Percentiles rank a stretch among this genome's conserved stretches.
Conservation (phyloP, 2,329 filamentous ascomycete genomes). For the Fonsecaea multimorphosa region DNA sequence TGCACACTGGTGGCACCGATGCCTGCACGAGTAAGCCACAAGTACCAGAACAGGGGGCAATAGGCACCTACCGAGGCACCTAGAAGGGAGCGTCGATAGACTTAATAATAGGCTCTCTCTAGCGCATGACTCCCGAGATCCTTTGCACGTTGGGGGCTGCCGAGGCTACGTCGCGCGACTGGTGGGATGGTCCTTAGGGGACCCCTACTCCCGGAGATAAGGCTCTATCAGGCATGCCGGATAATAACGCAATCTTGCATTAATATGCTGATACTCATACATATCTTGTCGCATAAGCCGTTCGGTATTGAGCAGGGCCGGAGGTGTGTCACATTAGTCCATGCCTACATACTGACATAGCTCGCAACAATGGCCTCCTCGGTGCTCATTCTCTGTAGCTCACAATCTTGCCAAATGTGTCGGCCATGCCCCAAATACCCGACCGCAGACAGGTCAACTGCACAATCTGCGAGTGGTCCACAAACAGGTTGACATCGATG, state of each 20-base stretch:
- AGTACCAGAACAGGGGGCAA: background rate
- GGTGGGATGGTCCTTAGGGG: background rate
- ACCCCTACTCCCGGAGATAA: background rate
- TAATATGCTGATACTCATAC: background rate
- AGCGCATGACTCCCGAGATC: slow-evolving; percentile 1
- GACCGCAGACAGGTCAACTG: slow-evolving; percentile 59
- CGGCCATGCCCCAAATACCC: slow-evolving; percentile 63
- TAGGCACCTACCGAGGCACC: background rate
- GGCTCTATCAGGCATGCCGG: background rate
- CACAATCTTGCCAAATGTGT: slow-evolving; percentile 62
- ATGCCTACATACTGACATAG: no score
- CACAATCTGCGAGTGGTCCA: slow-evolving; percentile 65
- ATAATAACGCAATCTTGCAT: background rate
- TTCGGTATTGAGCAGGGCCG: background rate
- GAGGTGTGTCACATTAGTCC: background rate
- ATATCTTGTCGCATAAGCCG: slow-evolving; percentile 2
- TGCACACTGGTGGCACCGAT: no score
- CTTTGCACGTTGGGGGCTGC: background rate
- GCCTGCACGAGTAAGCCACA: no score
- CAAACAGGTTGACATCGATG: slow-evolving; percentile 63
- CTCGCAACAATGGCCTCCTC: background rate
- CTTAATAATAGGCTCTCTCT: background rate
- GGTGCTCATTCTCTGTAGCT: slow-evolving; percentile 38
- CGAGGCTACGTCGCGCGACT: background rate
- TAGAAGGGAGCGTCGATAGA: background rate